Evolutionary conservation across 768 basidiomycete genomes (phyloP), one percentile per base, ranked within the genome.

Genomic region (Kwoniella dejecticola): DNA sequence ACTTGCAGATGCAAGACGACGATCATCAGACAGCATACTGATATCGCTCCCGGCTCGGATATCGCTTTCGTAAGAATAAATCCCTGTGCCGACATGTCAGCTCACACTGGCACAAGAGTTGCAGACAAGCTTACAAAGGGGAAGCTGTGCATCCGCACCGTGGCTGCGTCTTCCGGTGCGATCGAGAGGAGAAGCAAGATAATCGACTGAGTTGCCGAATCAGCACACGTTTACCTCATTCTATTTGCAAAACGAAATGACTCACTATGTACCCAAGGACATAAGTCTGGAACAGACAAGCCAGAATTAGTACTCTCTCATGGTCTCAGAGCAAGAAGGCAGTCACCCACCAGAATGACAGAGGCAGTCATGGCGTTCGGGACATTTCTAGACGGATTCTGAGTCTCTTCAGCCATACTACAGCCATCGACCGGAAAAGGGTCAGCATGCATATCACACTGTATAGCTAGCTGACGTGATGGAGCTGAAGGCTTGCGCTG

Each of bases 321-420:
- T n/a, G n/a, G n/a, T n/a, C n/a, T n/a, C n/a, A n/a, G n/a, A n/a
- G n/a, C n/a, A n/a, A n/a, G n/a, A n/a, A n/a, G 15, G 60, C 59
- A 10, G 57, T 63, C 7, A 23, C 67, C 66, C 42, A 73, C 71
- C 7, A 65, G 29, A 7, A 70, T 56, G 42, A 74, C 67, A 4
- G 74, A 63, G 19, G 57, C 67, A 13, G 67, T 52, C 78, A 80
- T 80, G 13, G 80, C 80, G 21, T 79, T 67, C 11, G 81, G 81
- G 0, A 81, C 80, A 26, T 78, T 78, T 30, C 79, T 36, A 1
- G 77, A 67, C 3, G 81, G 81, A 30, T 71, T 70, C 58, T 77
- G 75, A 12, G 80, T 80, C 50, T 81, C 81, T 60, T 81, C 81
- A 0, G 80, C 78, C 62, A 81, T 76, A 58, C n/a, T n/a, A n/a